Evolutionary conservation across 2,329 filamentous ascomycete genomes (phyloP).

Genomic region (Teratosphaeria viscida): DNA sequence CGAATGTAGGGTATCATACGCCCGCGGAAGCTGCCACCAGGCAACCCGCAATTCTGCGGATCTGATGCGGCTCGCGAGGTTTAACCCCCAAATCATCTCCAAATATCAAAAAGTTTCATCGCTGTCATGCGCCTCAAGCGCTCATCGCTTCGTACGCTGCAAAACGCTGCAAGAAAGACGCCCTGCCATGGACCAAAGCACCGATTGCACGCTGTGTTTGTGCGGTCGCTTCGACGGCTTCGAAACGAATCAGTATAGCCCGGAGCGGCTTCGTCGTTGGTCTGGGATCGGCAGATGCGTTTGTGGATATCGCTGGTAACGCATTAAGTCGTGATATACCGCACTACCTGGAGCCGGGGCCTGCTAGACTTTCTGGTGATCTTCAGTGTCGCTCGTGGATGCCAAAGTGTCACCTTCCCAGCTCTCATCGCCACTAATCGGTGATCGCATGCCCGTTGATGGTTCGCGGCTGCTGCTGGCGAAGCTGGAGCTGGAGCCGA

Average conservation of each 20-base stretch:
- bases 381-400: slow-evolving; percentile 5
- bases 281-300: background rate
- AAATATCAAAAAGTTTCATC: background rate
- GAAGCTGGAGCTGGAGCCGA: slow-evolving; percentile 70
- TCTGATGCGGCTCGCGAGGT: background rate
- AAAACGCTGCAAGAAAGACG: background rate
- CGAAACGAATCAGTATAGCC: background rate
- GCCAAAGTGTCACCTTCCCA: slow-evolving; percentile 49
- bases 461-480: slow-evolving; percentile 46
- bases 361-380: background rate
- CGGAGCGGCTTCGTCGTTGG: background rate
- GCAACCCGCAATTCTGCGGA: background rate
- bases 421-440: slow-evolving; percentile 45
- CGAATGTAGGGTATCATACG: background rate
- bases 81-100: background rate
- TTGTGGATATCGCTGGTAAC: background rate
- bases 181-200: background rate
- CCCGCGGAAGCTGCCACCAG: background rate
- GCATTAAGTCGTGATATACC: background rate
- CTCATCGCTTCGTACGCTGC: background rate
- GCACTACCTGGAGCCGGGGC: background rate
- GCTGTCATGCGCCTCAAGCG: background rate
- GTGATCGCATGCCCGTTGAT: slow-evolving; percentile 35
- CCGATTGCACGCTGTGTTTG: background rate
- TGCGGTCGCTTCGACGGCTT: background rate